Percentiles rank a stretch among this genome's conserved stretches.
These are phyloP conservation scores for Sordariomycetes sp. DNA, from an alignment of 2,329 filamentous ascomycete species.

Conservation along the genomic window DNA sequence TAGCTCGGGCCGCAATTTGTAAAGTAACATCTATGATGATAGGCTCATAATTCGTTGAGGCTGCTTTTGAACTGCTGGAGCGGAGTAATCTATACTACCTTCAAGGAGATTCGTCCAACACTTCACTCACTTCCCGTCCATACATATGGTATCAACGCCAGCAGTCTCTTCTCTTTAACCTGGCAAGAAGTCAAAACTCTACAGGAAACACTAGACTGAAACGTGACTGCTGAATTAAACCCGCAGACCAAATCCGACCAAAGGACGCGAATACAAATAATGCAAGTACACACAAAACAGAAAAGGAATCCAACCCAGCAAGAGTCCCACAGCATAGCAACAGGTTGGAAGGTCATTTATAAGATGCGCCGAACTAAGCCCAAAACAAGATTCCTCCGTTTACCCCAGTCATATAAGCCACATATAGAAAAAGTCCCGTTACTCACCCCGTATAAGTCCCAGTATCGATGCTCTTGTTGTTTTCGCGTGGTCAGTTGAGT, in stretches of 20 bases:
- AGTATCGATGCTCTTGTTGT: background rate
- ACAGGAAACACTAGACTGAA: background rate
- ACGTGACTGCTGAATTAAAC: background rate
- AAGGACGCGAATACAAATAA: background rate
- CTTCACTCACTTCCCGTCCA: background rate
- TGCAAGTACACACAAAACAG: background rate
- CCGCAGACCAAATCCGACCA: background rate
- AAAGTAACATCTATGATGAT: too few species aligned
- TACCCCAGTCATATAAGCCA: background rate
- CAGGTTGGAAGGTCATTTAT: background rate
- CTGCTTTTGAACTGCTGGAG: too few species aligned
- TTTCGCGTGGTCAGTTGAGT: background rate
- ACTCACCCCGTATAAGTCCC: background rate
- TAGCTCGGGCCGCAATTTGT: too few species aligned
- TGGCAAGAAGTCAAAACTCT: background rate
- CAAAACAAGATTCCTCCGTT: background rate
- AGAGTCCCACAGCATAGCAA: background rate
- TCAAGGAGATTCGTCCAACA: background rate
- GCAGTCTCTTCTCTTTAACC: background rate
- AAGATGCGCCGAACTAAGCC: background rate
- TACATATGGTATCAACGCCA: background rate
- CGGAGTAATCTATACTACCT: too few species aligned
- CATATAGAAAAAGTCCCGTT: background rate
- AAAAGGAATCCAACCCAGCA: background rate
- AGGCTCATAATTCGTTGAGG: too few species aligned